Evolutionary conservation across 148 eudicot genomes (phyloP).

Genomic region (Rhododendron kiyosumense): DNA sequence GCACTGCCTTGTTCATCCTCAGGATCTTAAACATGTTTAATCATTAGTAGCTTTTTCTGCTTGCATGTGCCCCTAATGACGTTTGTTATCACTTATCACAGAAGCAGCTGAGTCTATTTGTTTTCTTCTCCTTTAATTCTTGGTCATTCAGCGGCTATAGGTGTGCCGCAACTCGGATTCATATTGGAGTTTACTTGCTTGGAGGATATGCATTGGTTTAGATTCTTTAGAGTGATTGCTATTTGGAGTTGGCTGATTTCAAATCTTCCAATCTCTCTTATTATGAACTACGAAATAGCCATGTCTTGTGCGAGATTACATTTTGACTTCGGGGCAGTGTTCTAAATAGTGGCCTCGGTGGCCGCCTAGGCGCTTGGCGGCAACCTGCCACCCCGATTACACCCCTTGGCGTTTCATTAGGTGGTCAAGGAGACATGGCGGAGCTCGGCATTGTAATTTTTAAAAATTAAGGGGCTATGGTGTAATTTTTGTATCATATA

Average conservation of each 20-base stretch:
- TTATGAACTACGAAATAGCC: not conserved
- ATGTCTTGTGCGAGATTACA: not conserved
- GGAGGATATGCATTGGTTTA: not conserved
- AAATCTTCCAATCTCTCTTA: not conserved
- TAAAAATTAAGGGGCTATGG: no score
- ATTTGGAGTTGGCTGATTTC: not conserved
- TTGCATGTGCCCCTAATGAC: not conserved
- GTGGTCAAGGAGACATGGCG: no score
- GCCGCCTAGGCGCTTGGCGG: no score
- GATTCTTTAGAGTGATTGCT: not conserved
- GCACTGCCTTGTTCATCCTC: not conserved
- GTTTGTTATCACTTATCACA: not conserved
- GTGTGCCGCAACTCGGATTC: not conserved
- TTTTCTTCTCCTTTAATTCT: no score
- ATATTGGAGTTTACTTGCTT: no score
- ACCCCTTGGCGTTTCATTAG: no score
- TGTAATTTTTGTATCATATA: no score
- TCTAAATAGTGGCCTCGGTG: no score
- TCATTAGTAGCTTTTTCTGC: not conserved
- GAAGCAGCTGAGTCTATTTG: not conserved
- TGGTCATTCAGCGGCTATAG: not conserved
- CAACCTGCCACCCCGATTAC: no score
- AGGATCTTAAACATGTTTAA: not conserved
- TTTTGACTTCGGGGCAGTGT: not conserved
- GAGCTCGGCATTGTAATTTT: no score